Percentiles rank a stretch among this genome's conserved stretches.
Evolutionary conservation across 352 stramenopile genomes (phyloP).

Genomic region (Phytophthora multivora): DNA sequence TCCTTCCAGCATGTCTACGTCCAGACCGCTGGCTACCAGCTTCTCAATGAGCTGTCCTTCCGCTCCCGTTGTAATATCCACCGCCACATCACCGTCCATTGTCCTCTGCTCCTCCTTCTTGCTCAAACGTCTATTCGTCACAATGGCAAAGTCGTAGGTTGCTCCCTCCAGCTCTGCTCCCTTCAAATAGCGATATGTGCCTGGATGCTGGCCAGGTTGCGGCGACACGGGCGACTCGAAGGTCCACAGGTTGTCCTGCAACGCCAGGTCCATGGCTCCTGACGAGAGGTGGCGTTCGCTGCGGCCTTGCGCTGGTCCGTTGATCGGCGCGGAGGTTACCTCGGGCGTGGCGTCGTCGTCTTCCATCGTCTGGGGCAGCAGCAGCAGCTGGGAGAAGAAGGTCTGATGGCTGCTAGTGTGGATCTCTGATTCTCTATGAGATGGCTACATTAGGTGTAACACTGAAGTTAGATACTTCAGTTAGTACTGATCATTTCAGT

Average conservation of each 20-base stretch:
- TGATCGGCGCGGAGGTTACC: slow-evolving; percentile 32
- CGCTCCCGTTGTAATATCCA: slow-evolving; percentile 26
- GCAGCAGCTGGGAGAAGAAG: not conserved
- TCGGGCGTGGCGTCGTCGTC: slow-evolving; percentile 39
- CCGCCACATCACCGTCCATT: slow-evolving; percentile 13
- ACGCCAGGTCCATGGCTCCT: slow-evolving; percentile 50
- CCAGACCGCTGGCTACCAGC: slow-evolving; percentile 63
- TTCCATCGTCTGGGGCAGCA: slow-evolving; percentile 30
- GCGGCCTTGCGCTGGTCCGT: slow-evolving; percentile 9
- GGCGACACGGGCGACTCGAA: slow-evolving; percentile 53
- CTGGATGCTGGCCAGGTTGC: slow-evolving; percentile 34
- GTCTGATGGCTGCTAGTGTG: not conserved
- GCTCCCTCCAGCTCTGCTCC: slow-evolving; percentile 50
- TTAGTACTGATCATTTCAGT: slow-evolving; percentile 7
- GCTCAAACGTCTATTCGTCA: slow-evolving; percentile 47
- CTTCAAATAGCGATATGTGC: slow-evolving; percentile 64
- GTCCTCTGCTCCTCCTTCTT: slow-evolving; percentile 28
- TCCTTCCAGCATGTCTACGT: slow-evolving; percentile 76
- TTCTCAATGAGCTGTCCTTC: slow-evolving; percentile 60
- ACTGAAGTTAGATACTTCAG: slow-evolving; percentile 12
- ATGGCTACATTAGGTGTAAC: not conserved
- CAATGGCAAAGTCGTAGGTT: slow-evolving; percentile 78
- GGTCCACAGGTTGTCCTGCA: slow-evolving; percentile 67
- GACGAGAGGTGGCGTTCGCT: slow-evolving; percentile 52
- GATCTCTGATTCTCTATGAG: slow-evolving; percentile 8